Evolutionary conservation across 768 basidiomycete species (phyloP).

Genomic region (Coprinopsis cinerea): DNA sequence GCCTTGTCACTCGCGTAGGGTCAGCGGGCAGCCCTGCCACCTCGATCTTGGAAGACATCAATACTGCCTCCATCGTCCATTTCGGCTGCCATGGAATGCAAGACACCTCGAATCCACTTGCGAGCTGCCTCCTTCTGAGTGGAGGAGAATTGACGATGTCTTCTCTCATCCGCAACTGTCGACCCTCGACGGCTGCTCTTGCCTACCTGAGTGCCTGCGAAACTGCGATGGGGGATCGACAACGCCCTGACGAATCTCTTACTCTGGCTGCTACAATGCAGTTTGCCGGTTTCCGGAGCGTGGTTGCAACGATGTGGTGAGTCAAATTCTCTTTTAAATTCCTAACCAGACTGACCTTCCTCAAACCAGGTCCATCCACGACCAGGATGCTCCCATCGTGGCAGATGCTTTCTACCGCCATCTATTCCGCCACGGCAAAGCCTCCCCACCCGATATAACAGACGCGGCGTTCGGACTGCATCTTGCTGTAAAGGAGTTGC

Average conservation of each 20-base stretch:
- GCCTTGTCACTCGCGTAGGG: background rate
- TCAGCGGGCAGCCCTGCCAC: background rate
- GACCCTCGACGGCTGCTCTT: background rate
- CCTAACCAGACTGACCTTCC: too few relatives aligned
- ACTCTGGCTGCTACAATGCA: background rate
- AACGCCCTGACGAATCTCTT: background rate
- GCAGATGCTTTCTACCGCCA: too few relatives aligned
- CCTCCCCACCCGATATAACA: too few relatives aligned
- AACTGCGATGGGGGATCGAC: background rate
- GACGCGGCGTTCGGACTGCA: too few relatives aligned
- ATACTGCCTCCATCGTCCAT: background rate
- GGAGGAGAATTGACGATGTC: background rate
- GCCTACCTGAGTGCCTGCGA: background rate
- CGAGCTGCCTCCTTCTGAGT: background rate
- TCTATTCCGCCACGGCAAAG: too few relatives aligned
- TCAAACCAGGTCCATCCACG: too few relatives aligned
- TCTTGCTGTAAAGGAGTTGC: too few relatives aligned
- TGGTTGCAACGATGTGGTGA: background rate
- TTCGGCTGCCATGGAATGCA: background rate
- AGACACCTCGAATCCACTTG: background rate
- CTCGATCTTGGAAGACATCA: background rate
- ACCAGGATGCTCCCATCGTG: too few relatives aligned
- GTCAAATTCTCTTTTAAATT: too few relatives aligned
- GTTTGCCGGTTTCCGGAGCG: background rate
- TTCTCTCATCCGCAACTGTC: background rate